Percentiles rank a stretch among this genome's conserved stretches.
These are phyloP conservation scores for Dipteronia dyeriana DNA, from an alignment of 345 rosid species.

Conservation along the genomic window DNA sequence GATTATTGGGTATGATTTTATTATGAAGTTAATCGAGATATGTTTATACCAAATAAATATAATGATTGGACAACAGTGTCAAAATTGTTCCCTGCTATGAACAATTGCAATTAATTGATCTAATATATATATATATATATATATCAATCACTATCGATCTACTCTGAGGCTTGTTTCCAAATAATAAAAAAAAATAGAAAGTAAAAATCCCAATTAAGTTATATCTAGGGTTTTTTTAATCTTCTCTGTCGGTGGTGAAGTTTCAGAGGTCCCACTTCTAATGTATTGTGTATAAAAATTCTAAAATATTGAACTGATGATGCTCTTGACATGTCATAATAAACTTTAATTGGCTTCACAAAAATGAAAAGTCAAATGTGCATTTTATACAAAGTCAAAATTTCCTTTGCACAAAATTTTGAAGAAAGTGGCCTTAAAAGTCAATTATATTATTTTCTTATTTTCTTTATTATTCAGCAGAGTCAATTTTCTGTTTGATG, in stretches of 20 bases:
- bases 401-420: neutral
- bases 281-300: neutral
- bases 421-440: neutral
- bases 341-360: neutral
- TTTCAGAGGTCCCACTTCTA: neutral
- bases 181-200: neutral
- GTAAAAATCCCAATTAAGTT: neutral
- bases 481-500: neutral
- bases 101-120: neutral
- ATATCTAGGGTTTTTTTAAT: neutral
- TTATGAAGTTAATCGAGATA: neutral
- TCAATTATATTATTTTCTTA: neutral
- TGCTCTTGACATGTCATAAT: neutral
- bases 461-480: neutral
- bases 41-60: neutral
- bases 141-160: neutral
- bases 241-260: constrained; percentile 15
- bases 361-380: constrained; percentile 16
- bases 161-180: neutral
- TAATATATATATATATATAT: no score
- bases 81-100: neutral
- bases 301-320: neutral
- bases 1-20: neutral
- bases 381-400: neutral
- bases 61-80: constrained; percentile 18